Evolutionary conservation across 2,329 filamentous ascomycete genomes (phyloP), one percentile per base, ranked within the genome.

Genomic region (Lachnellula suecica): DNA sequence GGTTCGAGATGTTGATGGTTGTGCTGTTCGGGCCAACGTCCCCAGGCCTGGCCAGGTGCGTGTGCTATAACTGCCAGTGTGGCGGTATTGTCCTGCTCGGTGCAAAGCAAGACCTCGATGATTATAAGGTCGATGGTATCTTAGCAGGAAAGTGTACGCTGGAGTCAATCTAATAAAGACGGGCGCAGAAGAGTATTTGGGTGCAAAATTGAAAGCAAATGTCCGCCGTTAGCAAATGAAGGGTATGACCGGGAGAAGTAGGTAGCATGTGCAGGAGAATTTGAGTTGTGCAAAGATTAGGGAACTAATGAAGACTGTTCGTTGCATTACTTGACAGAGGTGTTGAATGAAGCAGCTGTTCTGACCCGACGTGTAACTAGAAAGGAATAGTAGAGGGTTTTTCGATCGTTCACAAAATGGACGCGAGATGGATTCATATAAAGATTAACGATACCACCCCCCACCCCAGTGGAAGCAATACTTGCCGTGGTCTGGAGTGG

Each of bases 31-130:
- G 76, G 68, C 58, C 74, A 69, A 77, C 78, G 78, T 62, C 72
- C 76, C 82, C 82, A 85, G 69, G 69, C 71, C 48, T 74, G 70
- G 58, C 70, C 70, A 54, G 74, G 68, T 50, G 74, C 66, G 63
- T 77, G 73, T 64, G 73, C 69, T 51, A 74, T 71, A 62, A 79
- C 72, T 60, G 76, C 75, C 77, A 83, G 71, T 53, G 65, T 72
- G 67, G 45, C 61, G 65, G 62, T 65, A 53, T 57, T 56, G 63
- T 68, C 64, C 66, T 68, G 70, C 62, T 57, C 47, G 34, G 49
- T 40, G 63, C 65, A 69, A 70, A 66, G 66, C 61, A 69, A 70
- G 67, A 66, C 61, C 56, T 48, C 46, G 38, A 37, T 38, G 13
- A 37, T 35, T 48, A 34, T 8, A 27, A 13, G 23, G 22, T 42